Evolutionary conservation across 78 protist species (phyloP), one percentile per base, ranked within the genome.

Genomic region (Mastigamoeba balamuthi): DNA sequence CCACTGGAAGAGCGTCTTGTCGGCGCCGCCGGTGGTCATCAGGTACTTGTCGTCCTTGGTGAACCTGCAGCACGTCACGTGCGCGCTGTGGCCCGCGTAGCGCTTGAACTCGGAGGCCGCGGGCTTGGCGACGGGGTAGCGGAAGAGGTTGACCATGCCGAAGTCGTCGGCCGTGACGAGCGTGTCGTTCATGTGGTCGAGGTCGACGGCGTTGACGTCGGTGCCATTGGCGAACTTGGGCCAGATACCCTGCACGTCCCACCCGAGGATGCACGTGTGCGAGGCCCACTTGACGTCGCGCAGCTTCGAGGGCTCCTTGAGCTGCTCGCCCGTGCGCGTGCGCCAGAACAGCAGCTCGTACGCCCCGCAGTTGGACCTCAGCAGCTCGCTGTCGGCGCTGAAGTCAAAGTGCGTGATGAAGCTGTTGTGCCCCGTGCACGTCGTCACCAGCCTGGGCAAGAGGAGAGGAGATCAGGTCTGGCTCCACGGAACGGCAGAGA

Each of bases 91-190:
- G 2, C 88, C 89, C 9, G 29, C 9, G 63, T 36, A 71, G 37
- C 0, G 43, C 30, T 35, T 23, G 33, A 0, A 38, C n/a, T n/a
- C n/a, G 40, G 0, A 3, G 0, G 81, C 76, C 1, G 38, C 58
- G 0, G 9, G 42, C 44, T 9, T 9, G 10, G 38, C 30, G 74
- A 75, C 42, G n/a, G 93, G 93, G 40, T 35, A 84, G 33, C 76
- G 69, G 73, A 82, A 78, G 7, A 89, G 70, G 35, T 69, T 75
- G 42, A 89, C 83, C 29, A 25, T 33, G 5, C 87, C 82, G 0
- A 3, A 38, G 53, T 82, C 85, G 38, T 84, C 93, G 6, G 75
- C 87, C 6, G 93, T 78, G 35, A 74, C 87, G 1, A 89, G n/a
- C 38, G 68, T 6, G 9, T 40, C 74, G 23, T 28, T 42, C 39